A percentile compares a stretch with the other conserved stretches of the same genome.
phyloP scores from a whole-genome alignment of 1,139 yeast genomes.

The Pichia sp. region DNA sequence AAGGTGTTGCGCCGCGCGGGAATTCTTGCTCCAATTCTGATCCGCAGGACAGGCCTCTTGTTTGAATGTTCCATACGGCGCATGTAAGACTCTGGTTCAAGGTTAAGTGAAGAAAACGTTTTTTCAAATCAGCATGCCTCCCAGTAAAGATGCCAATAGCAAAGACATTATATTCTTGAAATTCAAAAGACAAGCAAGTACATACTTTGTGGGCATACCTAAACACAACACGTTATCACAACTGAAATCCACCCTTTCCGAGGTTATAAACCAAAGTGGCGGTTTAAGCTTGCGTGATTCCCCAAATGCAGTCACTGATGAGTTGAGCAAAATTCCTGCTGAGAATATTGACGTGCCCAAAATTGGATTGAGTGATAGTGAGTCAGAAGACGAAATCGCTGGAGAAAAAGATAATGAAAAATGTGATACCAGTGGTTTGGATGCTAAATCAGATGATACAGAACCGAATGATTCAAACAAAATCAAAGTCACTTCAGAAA shows the following conservation, averaged over 20 bases:
- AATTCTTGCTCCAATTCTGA: too few relatives aligned
- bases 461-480: constrained; percentile 3
- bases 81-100: too few relatives aligned
- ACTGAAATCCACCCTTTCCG: constrained; percentile 32
- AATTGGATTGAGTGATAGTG: constrained; percentile 26
- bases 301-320: constrained; percentile 17
- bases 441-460: constrained; percentile 13
- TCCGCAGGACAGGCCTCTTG: too few relatives aligned
- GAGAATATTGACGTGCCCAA: constrained; percentile 29
- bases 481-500: constrained; percentile 5
- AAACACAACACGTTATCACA: constrained; percentile 27
- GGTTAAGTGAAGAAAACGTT: too few relatives aligned
- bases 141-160: constrained; percentile 13
- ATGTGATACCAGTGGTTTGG: constrained; percentile 9
- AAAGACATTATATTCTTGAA: constrained; percentile 18
- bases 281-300: constrained; percentile 31
- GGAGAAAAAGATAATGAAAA: not conserved
- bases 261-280: constrained; percentile 41
- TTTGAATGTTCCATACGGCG: too few relatives aligned
- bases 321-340: constrained; percentile 7
- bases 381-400: constrained; percentile 22
- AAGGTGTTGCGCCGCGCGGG: too few relatives aligned
- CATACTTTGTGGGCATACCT: constrained; percentile 38
- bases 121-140: constrained; percentile 20
- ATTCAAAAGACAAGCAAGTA: constrained; percentile 28